These are phyloP conservation scores for Globisporangium spinosum DNA, from an alignment of 352 stramenopile species.

Conservation along the genomic window DNA sequence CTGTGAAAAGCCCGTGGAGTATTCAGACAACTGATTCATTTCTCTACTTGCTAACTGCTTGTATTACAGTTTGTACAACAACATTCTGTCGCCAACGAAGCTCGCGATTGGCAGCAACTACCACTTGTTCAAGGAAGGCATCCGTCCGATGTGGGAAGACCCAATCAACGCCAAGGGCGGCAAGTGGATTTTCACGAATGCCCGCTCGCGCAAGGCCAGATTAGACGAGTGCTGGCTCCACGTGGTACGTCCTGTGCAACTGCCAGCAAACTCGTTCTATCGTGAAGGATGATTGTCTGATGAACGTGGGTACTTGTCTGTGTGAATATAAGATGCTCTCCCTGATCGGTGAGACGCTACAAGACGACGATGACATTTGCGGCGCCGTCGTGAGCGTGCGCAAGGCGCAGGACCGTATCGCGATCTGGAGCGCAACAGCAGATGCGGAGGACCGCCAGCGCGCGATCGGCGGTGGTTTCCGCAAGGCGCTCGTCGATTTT, in stretches of 20 bases:
- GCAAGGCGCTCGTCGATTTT: slow-evolving; percentile 74
- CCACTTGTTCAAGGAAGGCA: slow-evolving; percentile 96
- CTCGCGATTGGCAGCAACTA: slow-evolving; percentile 94
- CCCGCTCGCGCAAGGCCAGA: slow-evolving; percentile 89
- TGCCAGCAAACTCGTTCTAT: background rate
- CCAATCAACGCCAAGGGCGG: slow-evolving; percentile 92
- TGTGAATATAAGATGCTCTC: slow-evolving; percentile 74
- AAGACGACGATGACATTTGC: slow-evolving; percentile 93
- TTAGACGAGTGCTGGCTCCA: slow-evolving; percentile 96
- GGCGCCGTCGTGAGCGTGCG: slow-evolving; percentile 94
- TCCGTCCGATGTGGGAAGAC: slow-evolving; percentile 98
- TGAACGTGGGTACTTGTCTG: background rate
- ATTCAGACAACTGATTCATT: background rate
- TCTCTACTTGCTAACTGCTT: background rate
- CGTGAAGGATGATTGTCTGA: background rate
- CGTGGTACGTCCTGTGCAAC: slow-evolving; percentile 57
- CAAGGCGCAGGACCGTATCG: slow-evolving; percentile 94
- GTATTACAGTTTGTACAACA: slow-evolving; percentile 88
- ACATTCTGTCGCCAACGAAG: slow-evolving; percentile 89
- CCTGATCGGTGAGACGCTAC: slow-evolving; percentile 94
- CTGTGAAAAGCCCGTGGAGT: background rate
- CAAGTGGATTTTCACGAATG: slow-evolving; percentile 97
- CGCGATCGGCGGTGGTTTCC: slow-evolving; percentile 78
- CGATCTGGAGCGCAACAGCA: slow-evolving; percentile 91
- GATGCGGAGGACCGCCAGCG: slow-evolving; percentile 70